Percentiles rank a stretch among this genome's conserved stretches.
Evolutionary conservation across 1,284 basidiomycete species (phyloP).

Genomic region (Ceratobasidium sp.): DNA sequence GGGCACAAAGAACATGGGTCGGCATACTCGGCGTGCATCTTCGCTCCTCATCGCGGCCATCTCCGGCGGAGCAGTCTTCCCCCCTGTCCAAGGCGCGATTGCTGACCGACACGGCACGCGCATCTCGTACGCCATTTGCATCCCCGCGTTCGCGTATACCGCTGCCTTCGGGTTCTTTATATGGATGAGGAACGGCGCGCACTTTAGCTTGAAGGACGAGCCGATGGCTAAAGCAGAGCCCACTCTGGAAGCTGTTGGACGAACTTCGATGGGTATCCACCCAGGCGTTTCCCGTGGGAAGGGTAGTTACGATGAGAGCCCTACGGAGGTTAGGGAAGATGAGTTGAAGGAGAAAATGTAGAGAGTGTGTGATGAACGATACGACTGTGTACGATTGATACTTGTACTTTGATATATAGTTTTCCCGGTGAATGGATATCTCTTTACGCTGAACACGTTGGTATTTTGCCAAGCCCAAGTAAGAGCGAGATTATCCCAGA

Average conservation of each 20-base stretch:
- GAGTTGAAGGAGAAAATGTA: conserved; percentile 42
- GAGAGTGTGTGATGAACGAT: neutral
- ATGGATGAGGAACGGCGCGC: conserved; percentile 52
- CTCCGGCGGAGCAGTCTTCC: conserved; percentile 62
- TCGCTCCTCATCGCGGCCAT: conserved; percentile 60
- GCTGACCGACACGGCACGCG: conserved; percentile 58
- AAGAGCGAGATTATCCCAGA: too few species aligned
- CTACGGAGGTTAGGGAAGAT: conserved; percentile 17
- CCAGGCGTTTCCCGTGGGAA: neutral
- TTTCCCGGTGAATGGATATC: neutral
- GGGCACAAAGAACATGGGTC: conserved; percentile 59
- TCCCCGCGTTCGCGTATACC: conserved; percentile 59
- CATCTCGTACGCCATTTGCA: conserved; percentile 57
- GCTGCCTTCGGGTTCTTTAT: conserved; percentile 55
- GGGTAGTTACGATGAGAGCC: neutral
- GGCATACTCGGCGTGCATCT: conserved; percentile 60
- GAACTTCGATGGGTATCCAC: neutral
- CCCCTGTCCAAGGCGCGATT: conserved; percentile 61
- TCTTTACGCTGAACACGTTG: neutral
- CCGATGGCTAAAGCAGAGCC: conserved; percentile 28
- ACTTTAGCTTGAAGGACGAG: conserved; percentile 33
- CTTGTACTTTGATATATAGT: neutral
- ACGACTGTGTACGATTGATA: neutral
- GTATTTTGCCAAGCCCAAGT: too few species aligned
- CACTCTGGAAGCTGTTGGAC: conserved; percentile 22